These are phyloP conservation scores for Oidiodendron maius DNA, from an alignment of 495 filamentous ascomycete genomes.

Conservation along the genomic window DNA sequence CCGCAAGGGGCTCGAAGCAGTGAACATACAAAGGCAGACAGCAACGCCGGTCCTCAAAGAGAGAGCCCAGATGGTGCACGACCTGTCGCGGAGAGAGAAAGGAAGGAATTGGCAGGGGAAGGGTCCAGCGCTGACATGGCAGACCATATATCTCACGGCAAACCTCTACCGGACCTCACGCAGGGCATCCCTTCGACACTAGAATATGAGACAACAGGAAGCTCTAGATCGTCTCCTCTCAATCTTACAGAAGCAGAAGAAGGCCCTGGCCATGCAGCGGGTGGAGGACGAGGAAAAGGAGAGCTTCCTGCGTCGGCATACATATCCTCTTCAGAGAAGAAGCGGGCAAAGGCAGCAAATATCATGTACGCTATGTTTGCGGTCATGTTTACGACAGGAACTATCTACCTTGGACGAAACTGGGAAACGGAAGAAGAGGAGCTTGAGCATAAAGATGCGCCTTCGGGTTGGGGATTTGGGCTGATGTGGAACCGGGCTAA, in stretches of 20 bases:
- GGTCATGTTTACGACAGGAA: slow-evolving; percentile 42
- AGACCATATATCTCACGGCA: slow-evolving; percentile 33
- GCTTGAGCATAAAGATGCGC: slow-evolving; percentile 59
- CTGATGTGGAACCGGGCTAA: slow-evolving; percentile 74
- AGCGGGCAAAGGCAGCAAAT: slow-evolving; percentile 64
- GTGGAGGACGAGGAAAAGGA: slow-evolving; percentile 39
- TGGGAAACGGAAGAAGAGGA: slow-evolving; percentile 74
- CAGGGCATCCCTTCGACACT: slow-evolving; percentile 89
- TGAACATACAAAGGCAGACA: slow-evolving; percentile 6
- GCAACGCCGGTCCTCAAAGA: slow-evolving; percentile 14
- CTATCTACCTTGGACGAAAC: slow-evolving; percentile 69
- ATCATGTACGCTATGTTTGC: slow-evolving; percentile 49
- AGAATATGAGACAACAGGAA: slow-evolving; percentile 57
- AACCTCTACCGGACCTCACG: slow-evolving; percentile 78
- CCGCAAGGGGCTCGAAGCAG: neutral
- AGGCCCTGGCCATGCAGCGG: slow-evolving; percentile 36
- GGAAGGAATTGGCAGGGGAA: slow-evolving; percentile 35
- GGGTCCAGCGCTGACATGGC: slow-evolving; percentile 23
- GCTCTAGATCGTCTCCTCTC: slow-evolving; percentile 37
- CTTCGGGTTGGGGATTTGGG: slow-evolving; percentile 52
- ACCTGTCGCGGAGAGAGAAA: slow-evolving; percentile 20
- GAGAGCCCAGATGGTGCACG: slow-evolving; percentile 2
- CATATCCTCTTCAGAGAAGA: slow-evolving; percentile 81
- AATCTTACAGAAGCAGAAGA: slow-evolving; percentile 55
- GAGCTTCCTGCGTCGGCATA: slow-evolving; percentile 79